phyloP scores from a whole-genome alignment of 192 early-diverging fungal genomes.

The Dissophora ornata region DNA sequence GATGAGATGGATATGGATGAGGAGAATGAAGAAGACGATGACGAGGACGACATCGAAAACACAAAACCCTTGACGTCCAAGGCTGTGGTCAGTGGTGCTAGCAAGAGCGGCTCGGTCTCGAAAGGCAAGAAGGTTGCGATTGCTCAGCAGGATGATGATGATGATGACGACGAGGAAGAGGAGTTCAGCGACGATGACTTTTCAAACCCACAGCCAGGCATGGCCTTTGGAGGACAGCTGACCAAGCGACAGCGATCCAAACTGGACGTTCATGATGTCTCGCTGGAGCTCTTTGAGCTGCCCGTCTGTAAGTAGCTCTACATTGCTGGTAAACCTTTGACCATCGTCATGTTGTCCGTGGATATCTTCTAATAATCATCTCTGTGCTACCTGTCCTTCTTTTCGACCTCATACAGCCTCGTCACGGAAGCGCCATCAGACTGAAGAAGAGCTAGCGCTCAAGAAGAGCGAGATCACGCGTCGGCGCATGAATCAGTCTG shows the following conservation, averaged over 20 bases:
- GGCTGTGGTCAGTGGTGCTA: slow-evolving; percentile 11
- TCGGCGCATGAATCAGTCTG: slow-evolving; percentile 81
- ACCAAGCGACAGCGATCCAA: slow-evolving; percentile 81
- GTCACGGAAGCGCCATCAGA: slow-evolving; percentile 69
- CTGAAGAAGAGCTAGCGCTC: slow-evolving; percentile 77
- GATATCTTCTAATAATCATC: too few relatives aligned
- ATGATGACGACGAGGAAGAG: slow-evolving; percentile 24
- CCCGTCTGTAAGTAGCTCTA: slow-evolving; percentile 65
- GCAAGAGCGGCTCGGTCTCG: slow-evolving; percentile 1
- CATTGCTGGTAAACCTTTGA: background rate
- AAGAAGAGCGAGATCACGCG: slow-evolving; percentile 79
- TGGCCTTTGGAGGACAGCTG: slow-evolving; percentile 56
- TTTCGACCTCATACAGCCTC: slow-evolving; percentile 52
- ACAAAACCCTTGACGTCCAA: slow-evolving; percentile 29
- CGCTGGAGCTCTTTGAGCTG: slow-evolving; percentile 67
- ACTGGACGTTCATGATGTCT: slow-evolving; percentile 68
- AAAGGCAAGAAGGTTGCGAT: slow-evolving; percentile 37
- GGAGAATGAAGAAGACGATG: slow-evolving; percentile 45
- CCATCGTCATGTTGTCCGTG: background rate
- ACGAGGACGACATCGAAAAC: slow-evolving; percentile 53
- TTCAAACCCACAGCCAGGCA: slow-evolving; percentile 36
- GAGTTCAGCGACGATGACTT: slow-evolving; percentile 49
- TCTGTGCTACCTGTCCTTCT: too few relatives aligned
- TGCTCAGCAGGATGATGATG: slow-evolving; percentile 8
- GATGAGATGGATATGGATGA: slow-evolving; percentile 29